Evolutionary conservation across 2,329 filamentous ascomycete species (phyloP).

Genomic region (Domatiomyces globalis): DNA sequence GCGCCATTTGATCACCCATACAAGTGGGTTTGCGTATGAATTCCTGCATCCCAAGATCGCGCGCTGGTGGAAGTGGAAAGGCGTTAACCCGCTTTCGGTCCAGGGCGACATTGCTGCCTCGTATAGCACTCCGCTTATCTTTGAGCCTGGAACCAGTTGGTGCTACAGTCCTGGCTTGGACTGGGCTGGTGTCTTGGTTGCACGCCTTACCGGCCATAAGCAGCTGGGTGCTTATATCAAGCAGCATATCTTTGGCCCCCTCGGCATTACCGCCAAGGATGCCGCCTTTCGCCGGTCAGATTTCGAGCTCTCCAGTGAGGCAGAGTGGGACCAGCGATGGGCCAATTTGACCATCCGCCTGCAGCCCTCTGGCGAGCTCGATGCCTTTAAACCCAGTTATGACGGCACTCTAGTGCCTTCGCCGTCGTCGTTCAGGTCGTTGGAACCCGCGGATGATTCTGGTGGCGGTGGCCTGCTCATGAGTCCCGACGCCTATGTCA

Average conservation of each 20-base stretch:
- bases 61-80: constrained; percentile 8
- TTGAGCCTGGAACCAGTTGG: constrained; percentile 35
- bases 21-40: constrained; percentile 12
- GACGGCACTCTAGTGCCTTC: constrained; percentile 25
- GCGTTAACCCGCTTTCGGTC: not conserved
- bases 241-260: constrained; percentile 31
- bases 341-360: not conserved
- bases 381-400: constrained; percentile 28
- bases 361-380: constrained; percentile 12
- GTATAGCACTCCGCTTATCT: constrained; percentile 1
- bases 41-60: constrained; percentile 8
- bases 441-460: constrained; percentile 26
- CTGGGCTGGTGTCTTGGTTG: constrained; percentile 41
- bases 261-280: constrained; percentile 27
- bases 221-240: constrained; percentile 32
- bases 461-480: constrained; percentile 34
- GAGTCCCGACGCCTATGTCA: constrained; percentile 20
- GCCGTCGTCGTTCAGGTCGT: constrained; percentile 28
- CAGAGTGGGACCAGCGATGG: not conserved
- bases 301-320: not conserved
- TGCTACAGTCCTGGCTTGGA: constrained; percentile 38
- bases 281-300: constrained; percentile 1
- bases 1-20: constrained; percentile 13
- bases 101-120: constrained; percentile 1
- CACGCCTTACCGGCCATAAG: constrained; percentile 31